Evolutionary conservation across 2,329 filamentous ascomycete genomes (phyloP).

Genomic region (Ambrosiella beaveri): DNA sequence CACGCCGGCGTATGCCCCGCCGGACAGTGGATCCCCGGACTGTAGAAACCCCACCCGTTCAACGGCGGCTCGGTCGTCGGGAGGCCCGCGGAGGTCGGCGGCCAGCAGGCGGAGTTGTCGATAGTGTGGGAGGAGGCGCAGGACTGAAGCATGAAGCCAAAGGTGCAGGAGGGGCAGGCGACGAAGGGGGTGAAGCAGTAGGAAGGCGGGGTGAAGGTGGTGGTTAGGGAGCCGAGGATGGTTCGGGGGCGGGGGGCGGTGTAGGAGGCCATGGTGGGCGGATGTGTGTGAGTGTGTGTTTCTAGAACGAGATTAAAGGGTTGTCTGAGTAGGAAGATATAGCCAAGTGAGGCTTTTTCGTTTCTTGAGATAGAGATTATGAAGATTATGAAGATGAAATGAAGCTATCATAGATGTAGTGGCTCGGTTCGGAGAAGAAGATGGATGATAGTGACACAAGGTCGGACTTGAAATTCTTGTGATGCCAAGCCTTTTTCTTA

Average conservation of each 20-base stretch:
- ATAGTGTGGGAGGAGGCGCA: not conserved
- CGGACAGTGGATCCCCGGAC: constrained; percentile 18
- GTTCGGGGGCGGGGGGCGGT: not conserved
- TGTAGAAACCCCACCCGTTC: constrained; percentile 19
- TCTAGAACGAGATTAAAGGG: not conserved
- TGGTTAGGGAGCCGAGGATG: constrained; percentile 1
- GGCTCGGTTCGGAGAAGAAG: no score
- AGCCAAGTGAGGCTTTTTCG: not conserved
- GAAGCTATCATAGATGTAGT: no score
- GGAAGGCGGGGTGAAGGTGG: not conserved
- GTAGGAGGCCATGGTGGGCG: not conserved
- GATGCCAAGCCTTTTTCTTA: no score
- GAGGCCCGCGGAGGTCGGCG: not conserved
- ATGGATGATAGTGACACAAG: no score
- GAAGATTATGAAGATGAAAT: not conserved
- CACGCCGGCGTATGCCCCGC: constrained; percentile 18
- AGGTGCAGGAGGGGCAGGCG: not conserved
- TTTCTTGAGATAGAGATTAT: not conserved
- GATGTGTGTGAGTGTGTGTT: not conserved
- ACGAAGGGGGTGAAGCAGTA: constrained; percentile 2
- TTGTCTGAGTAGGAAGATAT: not conserved
- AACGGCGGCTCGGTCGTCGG: constrained; percentile 4
- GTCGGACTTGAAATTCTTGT: no score
- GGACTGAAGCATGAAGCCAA: not conserved
- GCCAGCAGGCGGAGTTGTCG: constrained; percentile 1